phyloP scores from a whole-genome alignment of 495 filamentous ascomycete species.

The Aspergillus olivimuriae region DNA sequence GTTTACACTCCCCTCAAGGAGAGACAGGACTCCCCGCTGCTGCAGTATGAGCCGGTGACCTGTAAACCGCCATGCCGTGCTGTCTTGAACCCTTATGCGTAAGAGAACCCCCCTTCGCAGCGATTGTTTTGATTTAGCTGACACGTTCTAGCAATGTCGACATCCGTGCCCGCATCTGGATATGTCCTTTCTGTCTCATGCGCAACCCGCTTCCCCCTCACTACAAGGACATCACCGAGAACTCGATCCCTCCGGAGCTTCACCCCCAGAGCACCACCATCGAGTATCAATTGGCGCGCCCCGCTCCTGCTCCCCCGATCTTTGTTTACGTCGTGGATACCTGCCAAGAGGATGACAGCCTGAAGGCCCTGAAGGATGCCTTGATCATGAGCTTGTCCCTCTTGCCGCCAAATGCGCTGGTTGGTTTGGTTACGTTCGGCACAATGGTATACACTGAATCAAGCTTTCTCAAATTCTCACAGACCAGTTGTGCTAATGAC shows the following conservation, averaged over 20 bases:
- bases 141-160: conserved; percentile 73
- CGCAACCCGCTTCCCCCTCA: conserved; percentile 92
- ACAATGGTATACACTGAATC: conserved; percentile 67
- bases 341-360: conserved; percentile 96
- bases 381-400: conserved; percentile 96
- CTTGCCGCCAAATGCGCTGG: conserved; percentile 85
- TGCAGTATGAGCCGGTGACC: conserved; percentile 95
- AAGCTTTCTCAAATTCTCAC: neutral
- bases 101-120: conserved; percentile 21
- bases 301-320: conserved; percentile 89
- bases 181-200: conserved; percentile 96
- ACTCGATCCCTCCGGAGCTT: conserved; percentile 90
- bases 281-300: conserved; percentile 90
- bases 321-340: conserved; percentile 98
- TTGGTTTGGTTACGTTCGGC: conserved; percentile 91
- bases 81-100: conserved; percentile 97
- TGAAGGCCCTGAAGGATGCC: conserved; percentile 92
- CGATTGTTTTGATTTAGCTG: conserved; percentile 11
- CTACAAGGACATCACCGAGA: conserved; percentile 97
- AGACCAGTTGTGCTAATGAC: conserved; percentile 21
- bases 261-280: conserved; percentile 93
- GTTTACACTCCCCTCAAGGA: conserved; percentile 96
- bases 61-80: conserved; percentile 96
- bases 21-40: conserved; percentile 78
- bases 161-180: conserved; percentile 90